Conservation (phyloP, 345 rosid species). For the Adansonia digitata region DNA sequence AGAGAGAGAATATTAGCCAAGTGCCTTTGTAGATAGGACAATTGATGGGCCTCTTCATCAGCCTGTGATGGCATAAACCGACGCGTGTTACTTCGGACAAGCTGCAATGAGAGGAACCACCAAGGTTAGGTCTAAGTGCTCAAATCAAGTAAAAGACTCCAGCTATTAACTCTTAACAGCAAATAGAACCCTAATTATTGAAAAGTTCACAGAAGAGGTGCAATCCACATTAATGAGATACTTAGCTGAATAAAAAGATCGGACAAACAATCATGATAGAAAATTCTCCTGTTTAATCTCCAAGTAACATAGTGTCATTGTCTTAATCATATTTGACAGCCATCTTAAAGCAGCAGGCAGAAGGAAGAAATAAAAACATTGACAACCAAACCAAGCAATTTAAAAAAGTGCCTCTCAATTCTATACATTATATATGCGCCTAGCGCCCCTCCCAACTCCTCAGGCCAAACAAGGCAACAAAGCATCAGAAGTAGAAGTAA, state of each 20-base stretch:
- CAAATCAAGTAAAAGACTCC: not conserved
- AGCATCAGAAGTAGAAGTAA: not conserved
- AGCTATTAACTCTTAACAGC: not conserved
- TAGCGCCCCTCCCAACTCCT: not conserved
- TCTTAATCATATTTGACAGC: not conserved
- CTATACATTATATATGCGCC: not conserved
- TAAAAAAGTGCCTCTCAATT: not conserved
- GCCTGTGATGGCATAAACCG: constrained; percentile 92
- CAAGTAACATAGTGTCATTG: not conserved
- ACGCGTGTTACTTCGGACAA: constrained; percentile 93
- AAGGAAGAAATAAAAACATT: not conserved
- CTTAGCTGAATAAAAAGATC: not conserved
- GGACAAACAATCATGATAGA: not conserved
- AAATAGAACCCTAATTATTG: not conserved
- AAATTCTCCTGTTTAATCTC: not conserved
- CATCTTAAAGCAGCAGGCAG: not conserved
- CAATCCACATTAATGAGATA: not conserved
- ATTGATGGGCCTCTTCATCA: constrained; percentile 97
- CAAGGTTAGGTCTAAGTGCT: constrained; percentile 5
- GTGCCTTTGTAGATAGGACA: constrained; percentile 93
- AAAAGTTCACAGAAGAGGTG: not conserved
- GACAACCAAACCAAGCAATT: not conserved
- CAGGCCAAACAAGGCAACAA: constrained; percentile 18
- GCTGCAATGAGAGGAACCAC: constrained; percentile 43
- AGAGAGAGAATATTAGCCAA: constrained; percentile 80